Percentiles rank a stretch among this genome's conserved stretches.
These are phyloP conservation scores for Penicillium ucsense DNA, from an alignment of 495 filamentous ascomycete genomes.

Conservation along the genomic window DNA sequence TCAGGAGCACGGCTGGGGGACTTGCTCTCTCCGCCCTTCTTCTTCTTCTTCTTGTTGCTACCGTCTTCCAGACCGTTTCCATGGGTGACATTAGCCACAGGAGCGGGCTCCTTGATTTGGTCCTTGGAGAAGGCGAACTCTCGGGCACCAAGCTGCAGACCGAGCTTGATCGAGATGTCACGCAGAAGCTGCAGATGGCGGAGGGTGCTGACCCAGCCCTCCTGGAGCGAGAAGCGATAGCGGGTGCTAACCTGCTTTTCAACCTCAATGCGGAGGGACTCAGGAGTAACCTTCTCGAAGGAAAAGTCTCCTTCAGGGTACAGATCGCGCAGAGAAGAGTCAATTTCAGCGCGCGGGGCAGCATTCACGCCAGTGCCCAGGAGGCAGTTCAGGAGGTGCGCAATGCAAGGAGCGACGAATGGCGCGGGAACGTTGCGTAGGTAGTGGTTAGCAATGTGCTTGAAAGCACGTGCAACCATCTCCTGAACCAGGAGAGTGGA, in stretches of 20 bases:
- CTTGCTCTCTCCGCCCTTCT: conserved; percentile 42
- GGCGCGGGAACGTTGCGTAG: conserved; percentile 71
- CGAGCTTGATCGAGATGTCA: conserved; percentile 81
- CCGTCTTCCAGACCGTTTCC: conserved; percentile 32
- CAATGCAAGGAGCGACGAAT: conserved; percentile 63
- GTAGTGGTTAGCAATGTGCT: conserved; percentile 76
- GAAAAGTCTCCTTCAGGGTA: conserved; percentile 77
- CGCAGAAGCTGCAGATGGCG: conserved; percentile 78
- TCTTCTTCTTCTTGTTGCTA: conserved; percentile 80
- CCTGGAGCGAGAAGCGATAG: conserved; percentile 64
- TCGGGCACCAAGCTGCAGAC: conserved; percentile 76
- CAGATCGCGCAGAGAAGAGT: conserved; percentile 59
- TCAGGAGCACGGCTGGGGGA: conserved; percentile 40
- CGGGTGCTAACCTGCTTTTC: conserved; percentile 59
- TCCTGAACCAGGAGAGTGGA: conserved; percentile 72
- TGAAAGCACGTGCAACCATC: conserved; percentile 89
- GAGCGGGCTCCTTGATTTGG: conserved; percentile 26
- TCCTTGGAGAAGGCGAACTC: conserved; percentile 63
- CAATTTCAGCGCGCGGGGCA: conserved; percentile 65
- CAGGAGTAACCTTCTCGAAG: conserved; percentile 69
- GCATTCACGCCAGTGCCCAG: conserved; percentile 69
- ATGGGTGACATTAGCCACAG: conserved; percentile 33
- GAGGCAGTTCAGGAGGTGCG: conserved; percentile 92
- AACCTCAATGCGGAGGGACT: conserved; percentile 58
- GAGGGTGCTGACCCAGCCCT: conserved; percentile 54